Evolutionary conservation across 345 rosid genomes (phyloP).

Genomic region (Populus simonii): DNA sequence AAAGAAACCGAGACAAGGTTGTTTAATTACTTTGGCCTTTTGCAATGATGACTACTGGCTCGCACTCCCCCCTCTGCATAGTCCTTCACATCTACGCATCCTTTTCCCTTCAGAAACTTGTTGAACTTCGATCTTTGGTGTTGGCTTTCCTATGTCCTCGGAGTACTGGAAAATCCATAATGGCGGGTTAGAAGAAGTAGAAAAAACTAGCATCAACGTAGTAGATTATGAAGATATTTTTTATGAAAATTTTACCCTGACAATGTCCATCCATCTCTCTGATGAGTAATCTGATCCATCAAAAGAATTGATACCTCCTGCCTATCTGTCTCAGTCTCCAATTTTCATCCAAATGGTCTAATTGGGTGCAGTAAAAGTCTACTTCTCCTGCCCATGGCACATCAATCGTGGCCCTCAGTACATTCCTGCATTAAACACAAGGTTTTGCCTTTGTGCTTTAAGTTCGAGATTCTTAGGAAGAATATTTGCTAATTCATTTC

Average conservation of each 20-base stretch:
- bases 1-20: not conserved
- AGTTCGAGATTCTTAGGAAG: not conserved
- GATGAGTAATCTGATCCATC: slow-evolving; percentile 74
- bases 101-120: slow-evolving; percentile 59
- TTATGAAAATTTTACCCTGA: slow-evolving; percentile 42
- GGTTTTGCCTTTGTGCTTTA: not conserved
- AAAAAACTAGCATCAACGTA: not conserved
- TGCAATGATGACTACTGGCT: slow-evolving; percentile 88
- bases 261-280: slow-evolving; percentile 82
- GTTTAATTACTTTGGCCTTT: slow-evolving; percentile 76
- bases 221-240: not conserved
- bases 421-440: slow-evolving; percentile 51
- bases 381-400: slow-evolving; percentile 91
- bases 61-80: slow-evolving; percentile 69
- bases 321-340: slow-evolving; percentile 91
- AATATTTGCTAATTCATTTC: not conserved
- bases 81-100: slow-evolving; percentile 67
- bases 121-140: slow-evolving; percentile 70
- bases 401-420: slow-evolving; percentile 71
- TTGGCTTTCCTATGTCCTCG: slow-evolving; percentile 84
- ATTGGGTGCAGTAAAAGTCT: slow-evolving; percentile 78
- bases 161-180: slow-evolving; percentile 49
- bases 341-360: slow-evolving; percentile 85
- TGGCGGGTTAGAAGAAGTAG: not conserved
- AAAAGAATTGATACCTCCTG: slow-evolving; percentile 81